A percentile compares a stretch with the other conserved stretches of the same genome.
Conservation (phyloP, 139 green algal genomes). For the Gonium pectorale region DNA sequence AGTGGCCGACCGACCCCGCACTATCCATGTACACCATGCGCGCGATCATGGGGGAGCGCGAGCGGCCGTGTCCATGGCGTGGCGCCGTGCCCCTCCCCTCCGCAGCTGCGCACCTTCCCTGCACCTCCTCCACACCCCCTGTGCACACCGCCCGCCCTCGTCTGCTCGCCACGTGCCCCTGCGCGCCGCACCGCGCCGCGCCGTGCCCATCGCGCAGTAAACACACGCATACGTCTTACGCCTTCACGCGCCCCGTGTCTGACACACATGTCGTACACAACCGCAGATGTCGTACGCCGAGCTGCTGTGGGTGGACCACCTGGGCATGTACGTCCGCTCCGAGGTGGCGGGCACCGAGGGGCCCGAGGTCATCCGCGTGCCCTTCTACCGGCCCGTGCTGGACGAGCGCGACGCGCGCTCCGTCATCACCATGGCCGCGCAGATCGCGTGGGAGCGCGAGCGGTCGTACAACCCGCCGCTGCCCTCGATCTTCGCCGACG, state of each 20-base stretch:
- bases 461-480: constrained; percentile 55
- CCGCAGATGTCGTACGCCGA: constrained; percentile 80
- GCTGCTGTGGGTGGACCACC: constrained; percentile 90
- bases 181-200: no score
- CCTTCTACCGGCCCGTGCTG: constrained; percentile 81
- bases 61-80: no score
- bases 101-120: no score
- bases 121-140: no score
- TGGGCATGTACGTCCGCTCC: constrained; percentile 82
- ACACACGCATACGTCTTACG: neutral
- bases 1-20: no score
- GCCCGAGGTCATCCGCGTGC: constrained; percentile 65
- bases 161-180: no score
- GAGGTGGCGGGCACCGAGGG: constrained; percentile 50
- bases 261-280: neutral
- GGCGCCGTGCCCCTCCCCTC: no score
- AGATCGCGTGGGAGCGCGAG: constrained; percentile 71
- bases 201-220: no score
- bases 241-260: no score
- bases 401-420: constrained; percentile 85
- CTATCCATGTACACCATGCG: no score
- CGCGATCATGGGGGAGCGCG: no score
- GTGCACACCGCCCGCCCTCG: no score
- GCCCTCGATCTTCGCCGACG: constrained; percentile 45
- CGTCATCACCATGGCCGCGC: constrained; percentile 91